Percentiles rank a stretch among this genome's conserved stretches.
These are phyloP conservation scores for Penicillium dipodomyicola DNA, from an alignment of 495 filamentous ascomycete species.

Conservation along the genomic window DNA sequence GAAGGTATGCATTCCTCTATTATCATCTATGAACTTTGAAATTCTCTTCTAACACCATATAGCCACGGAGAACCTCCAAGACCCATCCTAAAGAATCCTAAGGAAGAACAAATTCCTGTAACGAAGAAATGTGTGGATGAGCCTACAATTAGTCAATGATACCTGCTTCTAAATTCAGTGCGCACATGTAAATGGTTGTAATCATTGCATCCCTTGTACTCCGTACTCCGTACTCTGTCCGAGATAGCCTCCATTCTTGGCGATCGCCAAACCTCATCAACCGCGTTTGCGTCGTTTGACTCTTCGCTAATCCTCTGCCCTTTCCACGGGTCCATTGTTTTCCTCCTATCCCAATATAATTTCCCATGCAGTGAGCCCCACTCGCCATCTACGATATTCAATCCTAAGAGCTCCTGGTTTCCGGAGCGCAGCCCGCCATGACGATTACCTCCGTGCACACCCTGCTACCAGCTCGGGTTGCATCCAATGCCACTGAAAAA, in stretches of 20 bases:
- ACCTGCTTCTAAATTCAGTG: not conserved
- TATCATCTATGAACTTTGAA: not conserved
- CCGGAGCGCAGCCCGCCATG: constrained; percentile 39
- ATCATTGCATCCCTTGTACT: not conserved
- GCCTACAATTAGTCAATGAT: constrained; percentile 7
- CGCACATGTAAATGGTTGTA: not conserved
- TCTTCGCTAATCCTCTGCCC: constrained; percentile 4
- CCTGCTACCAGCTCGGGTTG: constrained; percentile 35
- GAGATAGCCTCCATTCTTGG: constrained; percentile 18
- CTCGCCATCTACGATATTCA: constrained; percentile 6
- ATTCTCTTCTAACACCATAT: constrained; percentile 2
- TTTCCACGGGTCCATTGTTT: not conserved
- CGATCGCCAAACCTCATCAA: constrained; percentile 17
- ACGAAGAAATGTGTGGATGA: constrained; percentile 19
- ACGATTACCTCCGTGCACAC: constrained; percentile 49
- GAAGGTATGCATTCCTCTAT: constrained; percentile 63
- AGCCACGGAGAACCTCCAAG: constrained; percentile 85
- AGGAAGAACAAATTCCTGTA: constrained; percentile 1
- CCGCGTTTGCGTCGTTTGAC: constrained; percentile 8
- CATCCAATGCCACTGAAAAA: constrained; percentile 35
- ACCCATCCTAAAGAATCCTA: constrained; percentile 55
- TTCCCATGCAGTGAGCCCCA: constrained; percentile 33
- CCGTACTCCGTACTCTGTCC: too few relatives aligned
- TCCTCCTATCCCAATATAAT: not conserved
- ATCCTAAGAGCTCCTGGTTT: constrained; percentile 34